Percentiles rank a stretch among this genome's conserved stretches.
Conservation (phyloP, 78 protist species). For the Andalucia godoyi region DNA sequence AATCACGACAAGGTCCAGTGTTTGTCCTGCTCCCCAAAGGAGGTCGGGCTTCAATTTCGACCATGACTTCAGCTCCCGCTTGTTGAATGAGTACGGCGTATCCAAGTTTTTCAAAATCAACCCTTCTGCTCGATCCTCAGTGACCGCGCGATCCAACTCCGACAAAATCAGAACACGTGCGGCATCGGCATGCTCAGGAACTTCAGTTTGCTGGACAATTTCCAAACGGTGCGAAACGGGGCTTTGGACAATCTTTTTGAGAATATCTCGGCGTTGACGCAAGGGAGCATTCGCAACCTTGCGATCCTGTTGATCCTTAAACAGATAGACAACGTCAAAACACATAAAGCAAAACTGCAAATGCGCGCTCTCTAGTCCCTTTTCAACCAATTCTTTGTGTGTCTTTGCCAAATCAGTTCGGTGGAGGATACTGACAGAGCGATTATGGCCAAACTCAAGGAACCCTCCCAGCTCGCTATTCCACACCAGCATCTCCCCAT, state of each 20-base stretch:
- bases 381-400: neutral
- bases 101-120: slow-evolving; percentile 44
- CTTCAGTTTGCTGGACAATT: neutral
- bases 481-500: slow-evolving; percentile 70
- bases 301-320: slow-evolving; percentile 39
- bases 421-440: slow-evolving; percentile 4
- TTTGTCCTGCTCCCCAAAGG: slow-evolving; percentile 46
- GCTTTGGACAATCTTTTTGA: slow-evolving; percentile 15
- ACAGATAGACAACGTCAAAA: slow-evolving; percentile 64
- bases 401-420: slow-evolving; percentile 5
- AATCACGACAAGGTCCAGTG: slow-evolving; percentile 63
- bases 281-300: neutral
- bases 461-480: slow-evolving; percentile 9
- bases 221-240: neutral
- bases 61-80: slow-evolving; percentile 59
- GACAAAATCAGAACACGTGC: slow-evolving; percentile 24
- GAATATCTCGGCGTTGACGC: too few relatives aligned
- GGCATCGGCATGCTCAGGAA: neutral
- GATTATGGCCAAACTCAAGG: slow-evolving; percentile 57
- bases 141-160: too few relatives aligned
- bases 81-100: slow-evolving; percentile 41
- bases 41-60: slow-evolving; percentile 78
- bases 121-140: slow-evolving; percentile 71
- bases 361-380: neutral
- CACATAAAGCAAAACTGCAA: slow-evolving; percentile 24